Evolutionary conservation across 805 yeast species (phyloP).

Genomic region (Saccharomyces eubayanus): DNA sequence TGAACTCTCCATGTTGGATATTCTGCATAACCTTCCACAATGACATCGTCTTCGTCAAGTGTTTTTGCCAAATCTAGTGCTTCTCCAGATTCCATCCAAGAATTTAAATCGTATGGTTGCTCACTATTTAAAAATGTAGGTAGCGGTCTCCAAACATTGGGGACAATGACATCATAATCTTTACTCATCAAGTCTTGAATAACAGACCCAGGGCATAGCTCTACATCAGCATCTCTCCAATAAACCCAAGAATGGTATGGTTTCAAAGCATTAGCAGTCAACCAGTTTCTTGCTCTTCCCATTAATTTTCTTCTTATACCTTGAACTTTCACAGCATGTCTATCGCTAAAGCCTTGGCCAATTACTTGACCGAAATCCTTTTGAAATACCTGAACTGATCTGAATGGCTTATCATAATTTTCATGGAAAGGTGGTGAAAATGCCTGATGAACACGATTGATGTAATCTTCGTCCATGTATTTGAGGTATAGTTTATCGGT

Average conservation of each 20-base stretch:
- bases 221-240: constrained; percentile 85
- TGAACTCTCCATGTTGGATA: constrained; percentile 83
- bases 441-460: constrained; percentile 47
- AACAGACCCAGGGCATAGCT: constrained; percentile 69
- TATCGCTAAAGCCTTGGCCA: constrained; percentile 76
- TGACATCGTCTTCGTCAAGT: constrained; percentile 72
- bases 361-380: constrained; percentile 78
- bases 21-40: constrained; percentile 82
- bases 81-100: constrained; percentile 87
- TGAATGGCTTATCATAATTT: constrained; percentile 58
- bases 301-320: constrained; percentile 75
- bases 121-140: constrained; percentile 76
- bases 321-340: constrained; percentile 80
- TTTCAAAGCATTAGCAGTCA: constrained; percentile 60
- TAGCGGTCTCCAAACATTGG: constrained; percentile 94
- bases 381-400: constrained; percentile 70
- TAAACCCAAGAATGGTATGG: constrained; percentile 88
- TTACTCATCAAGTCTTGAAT: constrained; percentile 65
- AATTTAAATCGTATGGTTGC: constrained; percentile 92
- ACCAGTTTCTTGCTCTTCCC: constrained; percentile 86
- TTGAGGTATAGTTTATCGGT: constrained; percentile 54
- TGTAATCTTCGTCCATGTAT: constrained; percentile 62
- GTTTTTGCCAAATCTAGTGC: constrained; percentile 59
- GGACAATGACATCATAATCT: constrained; percentile 65
- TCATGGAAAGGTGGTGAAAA: constrained; percentile 60